Conservation (phyloP, 2,329 filamentous ascomycete genomes). For the Fusarium azukiicola region DNA sequence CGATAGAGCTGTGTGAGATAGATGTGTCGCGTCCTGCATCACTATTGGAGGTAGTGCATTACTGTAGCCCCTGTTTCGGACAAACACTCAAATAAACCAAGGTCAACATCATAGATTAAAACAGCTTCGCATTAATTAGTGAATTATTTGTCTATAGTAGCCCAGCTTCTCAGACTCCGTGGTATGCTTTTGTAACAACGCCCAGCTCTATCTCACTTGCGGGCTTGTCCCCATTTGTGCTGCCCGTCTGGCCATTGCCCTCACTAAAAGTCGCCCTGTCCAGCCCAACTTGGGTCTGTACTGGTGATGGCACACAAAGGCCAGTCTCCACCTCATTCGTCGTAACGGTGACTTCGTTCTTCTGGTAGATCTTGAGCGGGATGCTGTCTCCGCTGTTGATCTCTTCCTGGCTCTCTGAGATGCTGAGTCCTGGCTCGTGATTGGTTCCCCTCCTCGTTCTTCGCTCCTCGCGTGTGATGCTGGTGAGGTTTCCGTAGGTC, state of each 20-base stretch:
- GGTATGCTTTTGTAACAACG: conserved; percentile 53
- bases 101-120: not conserved
- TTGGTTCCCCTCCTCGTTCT: conserved; percentile 20
- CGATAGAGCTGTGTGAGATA: too few relatives aligned
- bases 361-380: conserved; percentile 63
- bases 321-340: conserved; percentile 28
- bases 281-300: not conserved
- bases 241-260: conserved; percentile 5
- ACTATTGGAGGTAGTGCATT: too few relatives aligned
- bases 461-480: conserved; percentile 45
- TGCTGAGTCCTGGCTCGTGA: conserved; percentile 47
- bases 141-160: conserved; percentile 1
- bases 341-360: conserved; percentile 60
- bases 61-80: not conserved
- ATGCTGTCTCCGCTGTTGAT: conserved; percentile 59
- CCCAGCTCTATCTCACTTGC: conserved; percentile 48
- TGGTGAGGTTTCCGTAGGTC: conserved; percentile 50
- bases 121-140: not conserved
- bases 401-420: conserved; percentile 62
- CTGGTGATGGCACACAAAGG: conserved; percentile 21
- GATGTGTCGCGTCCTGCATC: too few relatives aligned
- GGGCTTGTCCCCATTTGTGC: conserved; percentile 34
- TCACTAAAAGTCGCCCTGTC: conserved; percentile 25
- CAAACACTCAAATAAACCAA: not conserved
- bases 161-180: conserved; percentile 41